Percentiles rank a stretch among this genome's conserved stretches.
phyloP scores from a whole-genome alignment of 2,329 filamentous ascomycete species.

The Penicillium aurantiogriseum region DNA sequence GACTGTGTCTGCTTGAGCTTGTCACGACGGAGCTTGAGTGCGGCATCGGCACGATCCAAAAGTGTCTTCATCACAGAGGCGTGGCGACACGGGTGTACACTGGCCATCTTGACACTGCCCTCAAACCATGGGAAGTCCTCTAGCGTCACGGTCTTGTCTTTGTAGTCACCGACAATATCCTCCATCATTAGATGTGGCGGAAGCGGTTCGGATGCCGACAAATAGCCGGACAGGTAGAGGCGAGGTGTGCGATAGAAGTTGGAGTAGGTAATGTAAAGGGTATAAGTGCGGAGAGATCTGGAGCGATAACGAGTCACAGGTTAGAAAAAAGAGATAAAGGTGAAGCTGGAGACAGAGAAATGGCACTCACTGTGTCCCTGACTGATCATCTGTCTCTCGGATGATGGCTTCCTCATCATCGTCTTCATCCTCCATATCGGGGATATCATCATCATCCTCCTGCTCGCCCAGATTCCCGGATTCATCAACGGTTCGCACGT shows the following conservation, averaged over 20 bases:
- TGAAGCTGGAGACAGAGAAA: background rate
- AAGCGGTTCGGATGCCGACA: slow-evolving; percentile 73
- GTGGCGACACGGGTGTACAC: slow-evolving; percentile 95
- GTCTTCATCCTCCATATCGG: slow-evolving; percentile 97
- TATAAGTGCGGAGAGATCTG: slow-evolving; percentile 88
- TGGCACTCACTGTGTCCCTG: slow-evolving; percentile 54
- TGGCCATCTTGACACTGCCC: slow-evolving; percentile 90
- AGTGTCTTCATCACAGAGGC: slow-evolving; percentile 97
- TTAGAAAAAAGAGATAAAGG: slow-evolving; percentile 3
- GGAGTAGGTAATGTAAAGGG: slow-evolving; percentile 96
- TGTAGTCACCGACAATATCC: slow-evolving; percentile 93
- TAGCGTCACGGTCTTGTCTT: slow-evolving; percentile 96
- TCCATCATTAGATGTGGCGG: slow-evolving; percentile 89
- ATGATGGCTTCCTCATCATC: slow-evolving; percentile 96
- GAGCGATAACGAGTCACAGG: slow-evolving; percentile 9
- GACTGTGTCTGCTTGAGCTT: slow-evolving; percentile 67
- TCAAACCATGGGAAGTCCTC: slow-evolving; percentile 97
- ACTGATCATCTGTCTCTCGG: slow-evolving; percentile 59
- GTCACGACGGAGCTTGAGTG: slow-evolving; percentile 81
- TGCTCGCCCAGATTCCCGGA: slow-evolving; percentile 79
- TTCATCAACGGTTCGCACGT: slow-evolving; percentile 86
- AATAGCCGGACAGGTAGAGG: slow-evolving; percentile 90
- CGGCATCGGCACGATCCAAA: slow-evolving; percentile 90
- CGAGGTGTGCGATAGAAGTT: slow-evolving; percentile 95
- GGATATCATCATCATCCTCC: slow-evolving; percentile 71